Evolutionary conservation across 1,284 basidiomycete species (phyloP), one percentile per base, ranked within the genome.

Genomic region (Veloporphyrellus conicus): DNA sequence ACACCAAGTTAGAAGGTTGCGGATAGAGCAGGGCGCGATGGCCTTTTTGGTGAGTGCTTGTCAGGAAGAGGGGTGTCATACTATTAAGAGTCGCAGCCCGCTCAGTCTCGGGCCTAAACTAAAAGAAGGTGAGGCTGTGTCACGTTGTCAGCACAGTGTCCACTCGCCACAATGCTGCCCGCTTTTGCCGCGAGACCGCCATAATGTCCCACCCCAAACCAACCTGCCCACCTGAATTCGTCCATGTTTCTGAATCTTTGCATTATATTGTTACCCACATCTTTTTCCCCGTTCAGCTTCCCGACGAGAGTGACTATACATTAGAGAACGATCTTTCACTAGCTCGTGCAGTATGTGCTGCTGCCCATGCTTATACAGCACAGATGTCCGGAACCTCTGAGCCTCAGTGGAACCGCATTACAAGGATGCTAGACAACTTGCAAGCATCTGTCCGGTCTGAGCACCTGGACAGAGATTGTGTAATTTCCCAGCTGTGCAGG

Each of bases 1-100:
- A 47, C 63, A 68, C 81, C 87, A 78, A 2, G 68, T 60, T 34
- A 78, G 64, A 1, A 80, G 74, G 60, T 89, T 85, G 43, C 70
- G 66, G 9, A 82, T 68, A 48, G 80, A 82, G 58, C 87, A 89
- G 4, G 74, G 63, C 0, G 82, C 79, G 22, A 80, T 61, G 2
- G 84, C 75, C 34, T 78, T 79, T 27, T 71, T 68, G 8, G 72
- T 76, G 49, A n/a, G n/a, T n/a, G n/a, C n/a, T n/a, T n/a, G n/a
- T n/a, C n/a, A n/a, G n/a, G n/a, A n/a, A n/a, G n/a, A n/a, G n/a
- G n/a, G n/a, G n/a, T n/a, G n/a, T n/a, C n/a, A n/a, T n/a, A n/a
- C n/a, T n/a, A n/a, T n/a, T n/a, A n/a, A n/a, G n/a, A n/a, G n/a
- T n/a, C n/a, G n/a, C n/a, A n/a, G n/a, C n/a, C n/a, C n/a, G n/a